Percentiles rank a stretch among this genome's conserved stretches.
phyloP scores from a whole-genome alignment of 352 stramenopile genomes.

The Globisporangium acanthophoron region DNA sequence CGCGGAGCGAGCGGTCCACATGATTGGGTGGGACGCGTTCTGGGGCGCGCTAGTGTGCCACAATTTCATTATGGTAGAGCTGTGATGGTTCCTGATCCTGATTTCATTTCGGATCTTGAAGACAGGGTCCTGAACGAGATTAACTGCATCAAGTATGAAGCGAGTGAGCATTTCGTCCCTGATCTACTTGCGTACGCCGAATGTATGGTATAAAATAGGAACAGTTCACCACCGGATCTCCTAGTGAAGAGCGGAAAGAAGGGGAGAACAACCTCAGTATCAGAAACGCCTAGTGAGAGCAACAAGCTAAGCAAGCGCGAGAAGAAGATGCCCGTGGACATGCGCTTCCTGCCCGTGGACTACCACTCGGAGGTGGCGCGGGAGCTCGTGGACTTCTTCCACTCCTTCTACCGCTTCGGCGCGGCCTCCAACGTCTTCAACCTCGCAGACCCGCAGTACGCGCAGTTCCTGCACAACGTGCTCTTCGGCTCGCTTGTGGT shows the following conservation, averaged over 20 bases:
- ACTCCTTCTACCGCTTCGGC: constrained; percentile 78
- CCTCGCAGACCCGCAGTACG: constrained; percentile 42
- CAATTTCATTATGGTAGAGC: neutral
- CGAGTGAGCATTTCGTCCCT: too few species aligned
- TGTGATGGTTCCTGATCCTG: neutral
- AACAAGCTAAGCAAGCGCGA: neutral
- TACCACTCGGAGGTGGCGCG: constrained; percentile 65
- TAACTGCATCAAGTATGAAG: too few species aligned
- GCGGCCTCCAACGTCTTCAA: constrained; percentile 46
- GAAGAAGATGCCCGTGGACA: constrained; percentile 7
- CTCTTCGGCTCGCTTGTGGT: constrained; percentile 60
- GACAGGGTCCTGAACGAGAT: too few species aligned
- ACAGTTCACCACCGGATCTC: too few species aligned
- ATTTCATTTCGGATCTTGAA: too few species aligned
- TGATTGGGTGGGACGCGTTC: neutral
- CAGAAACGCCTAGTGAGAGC: neutral
- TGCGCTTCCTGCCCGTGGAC: constrained; percentile 56
- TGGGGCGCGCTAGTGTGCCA: neutral
- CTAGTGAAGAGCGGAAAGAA: too few species aligned
- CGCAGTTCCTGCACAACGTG: constrained; percentile 63
- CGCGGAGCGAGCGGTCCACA: neutral
- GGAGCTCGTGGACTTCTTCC: constrained; percentile 68
- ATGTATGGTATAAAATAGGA: too few species aligned
- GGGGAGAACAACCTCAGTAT: neutral
- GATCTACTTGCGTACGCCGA: too few species aligned